Evolutionary conservation across 495 filamentous ascomycete genomes (phyloP), one percentile per base, ranked within the genome.

Genomic region (Schizothecium vesticola): DNA sequence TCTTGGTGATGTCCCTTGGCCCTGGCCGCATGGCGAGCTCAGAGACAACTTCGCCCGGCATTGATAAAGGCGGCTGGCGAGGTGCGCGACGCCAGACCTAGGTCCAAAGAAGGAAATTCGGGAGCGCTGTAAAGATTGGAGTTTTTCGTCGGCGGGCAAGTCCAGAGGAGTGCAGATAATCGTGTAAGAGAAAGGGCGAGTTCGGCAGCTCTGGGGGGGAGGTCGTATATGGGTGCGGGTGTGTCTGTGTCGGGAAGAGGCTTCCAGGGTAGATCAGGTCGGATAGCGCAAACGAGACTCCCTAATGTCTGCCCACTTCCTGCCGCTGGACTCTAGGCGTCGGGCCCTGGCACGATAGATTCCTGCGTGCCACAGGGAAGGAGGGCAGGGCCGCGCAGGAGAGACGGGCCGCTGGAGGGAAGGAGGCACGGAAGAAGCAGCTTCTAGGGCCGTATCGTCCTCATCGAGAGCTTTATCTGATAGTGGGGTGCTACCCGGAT

Each of bases 21-120:
- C 70, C 77, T 65, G 81, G 81, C 72, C 81, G 75, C 66, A 81
- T 70, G 69, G 75, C 75, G 58, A 83, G 71, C 33, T 83, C 80
- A 65, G 80, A 78, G 59, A 75, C 73, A 56, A 83, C 74, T 59
- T 76, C 74, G 67, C 69, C 70, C 25, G 79, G 76, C 69, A 80
- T 82, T 26, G 76, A 72, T n/a, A 13, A 22, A 25, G 23, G 23
- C 19, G 26, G 33, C 23, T 29, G 65, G 33, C 65, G 51, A 60
- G 19, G 43, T 56, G 63, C 22, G 43, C 43, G 43, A 51, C 43
- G 43, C 19, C 43, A 16, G 8, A 8, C 43, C 7, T 9, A 3
- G 12, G 7, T 51, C 43, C 13, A 43, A 13, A 1, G 16, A 43
- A 43, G 36, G 36, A 51, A 51, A 51, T 12, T 33, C 31, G 31